Conservation (phyloP, 2,329 filamentous ascomycete genomes). For the Plectosphaerella plurivora region DNA sequence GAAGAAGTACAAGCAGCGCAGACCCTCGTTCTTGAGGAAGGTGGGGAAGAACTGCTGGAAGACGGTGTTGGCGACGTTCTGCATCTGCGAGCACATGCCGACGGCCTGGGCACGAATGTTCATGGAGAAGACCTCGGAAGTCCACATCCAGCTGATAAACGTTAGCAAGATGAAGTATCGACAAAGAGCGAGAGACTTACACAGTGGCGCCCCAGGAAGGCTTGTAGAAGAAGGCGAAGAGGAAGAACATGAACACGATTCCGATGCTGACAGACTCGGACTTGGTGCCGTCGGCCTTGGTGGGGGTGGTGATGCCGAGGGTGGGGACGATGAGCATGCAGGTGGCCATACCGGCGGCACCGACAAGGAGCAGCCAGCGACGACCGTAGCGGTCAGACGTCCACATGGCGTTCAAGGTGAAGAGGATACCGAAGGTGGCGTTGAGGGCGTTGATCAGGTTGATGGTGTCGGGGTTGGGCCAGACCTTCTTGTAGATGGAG, state of each 20-base stretch:
- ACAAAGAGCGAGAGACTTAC: neutral
- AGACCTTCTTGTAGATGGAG: conserved; percentile 70
- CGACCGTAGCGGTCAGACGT: conserved; percentile 68
- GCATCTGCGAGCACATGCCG: conserved; percentile 58
- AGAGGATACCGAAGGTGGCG: conserved; percentile 67
- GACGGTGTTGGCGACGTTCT: conserved; percentile 62
- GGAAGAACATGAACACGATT: conserved; percentile 65
- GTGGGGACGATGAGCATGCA: conserved; percentile 65
- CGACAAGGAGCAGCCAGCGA: conserved; percentile 65
- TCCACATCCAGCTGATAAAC: conserved; percentile 60
- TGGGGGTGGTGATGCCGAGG: conserved; percentile 44
- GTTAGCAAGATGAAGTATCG: neutral
- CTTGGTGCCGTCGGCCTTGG: conserved; percentile 47
- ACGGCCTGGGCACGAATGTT: conserved; percentile 69
- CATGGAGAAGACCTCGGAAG: conserved; percentile 65
- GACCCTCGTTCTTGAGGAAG: conserved; percentile 53
- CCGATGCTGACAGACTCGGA: conserved; percentile 56
- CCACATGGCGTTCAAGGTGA: conserved; percentile 70
- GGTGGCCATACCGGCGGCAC: conserved; percentile 62
- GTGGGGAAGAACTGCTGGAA: conserved; percentile 68
- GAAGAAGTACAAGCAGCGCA: conserved; percentile 35
- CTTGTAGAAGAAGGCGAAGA: conserved; percentile 65
- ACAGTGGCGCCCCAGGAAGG: conserved; percentile 62
- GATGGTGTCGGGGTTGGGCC: conserved; percentile 50
- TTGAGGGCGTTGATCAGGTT: conserved; percentile 72